Percentiles rank a stretch among this genome's conserved stretches.
phyloP scores from a whole-genome alignment of 129 eudicot species.

The Centrapalus pauciflorus region DNA sequence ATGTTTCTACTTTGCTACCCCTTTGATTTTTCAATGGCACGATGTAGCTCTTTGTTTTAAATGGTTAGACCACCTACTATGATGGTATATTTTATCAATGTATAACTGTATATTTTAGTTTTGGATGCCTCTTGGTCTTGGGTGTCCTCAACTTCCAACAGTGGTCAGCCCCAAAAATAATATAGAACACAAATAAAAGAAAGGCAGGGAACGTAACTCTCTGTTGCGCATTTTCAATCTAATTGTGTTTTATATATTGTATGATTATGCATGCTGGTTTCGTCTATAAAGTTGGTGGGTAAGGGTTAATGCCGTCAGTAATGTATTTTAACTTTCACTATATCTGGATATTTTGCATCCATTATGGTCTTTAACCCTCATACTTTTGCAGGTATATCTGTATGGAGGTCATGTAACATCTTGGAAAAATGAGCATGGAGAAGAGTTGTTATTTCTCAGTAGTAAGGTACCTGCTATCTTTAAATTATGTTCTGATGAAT shows the following conservation, averaged over 20 bases:
- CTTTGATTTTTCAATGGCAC: not conserved
- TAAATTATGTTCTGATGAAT: not conserved
- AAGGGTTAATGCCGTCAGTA: not conserved
- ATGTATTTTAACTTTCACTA: not conserved
- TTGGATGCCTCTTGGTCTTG: not conserved
- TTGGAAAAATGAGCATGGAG: conserved; percentile 81
- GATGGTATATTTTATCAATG: too few relatives aligned
- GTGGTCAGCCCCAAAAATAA: too few relatives aligned
- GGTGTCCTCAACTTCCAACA: not conserved
- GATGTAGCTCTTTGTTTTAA: not conserved
- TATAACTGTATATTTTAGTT: not conserved
- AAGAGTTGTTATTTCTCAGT: conserved; percentile 82
- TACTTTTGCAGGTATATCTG: conserved; percentile 57
- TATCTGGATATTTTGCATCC: conserved; percentile 2
- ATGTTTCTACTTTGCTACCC: not conserved
- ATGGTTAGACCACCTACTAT: too few relatives aligned
- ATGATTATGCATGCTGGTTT: conserved; percentile 10
- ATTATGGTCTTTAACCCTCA: conserved; percentile 1
- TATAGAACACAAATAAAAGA: not conserved
- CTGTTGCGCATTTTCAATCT: not conserved
- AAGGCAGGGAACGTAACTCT: not conserved
- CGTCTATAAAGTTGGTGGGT: not conserved
- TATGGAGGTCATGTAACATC: conserved; percentile 91
- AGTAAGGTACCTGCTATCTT: conserved; percentile 47
- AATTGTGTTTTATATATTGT: not conserved